These are phyloP conservation scores for Xanthoconium purpureum DNA, from an alignment of 768 basidiomycete genomes.

Conservation along the genomic window DNA sequence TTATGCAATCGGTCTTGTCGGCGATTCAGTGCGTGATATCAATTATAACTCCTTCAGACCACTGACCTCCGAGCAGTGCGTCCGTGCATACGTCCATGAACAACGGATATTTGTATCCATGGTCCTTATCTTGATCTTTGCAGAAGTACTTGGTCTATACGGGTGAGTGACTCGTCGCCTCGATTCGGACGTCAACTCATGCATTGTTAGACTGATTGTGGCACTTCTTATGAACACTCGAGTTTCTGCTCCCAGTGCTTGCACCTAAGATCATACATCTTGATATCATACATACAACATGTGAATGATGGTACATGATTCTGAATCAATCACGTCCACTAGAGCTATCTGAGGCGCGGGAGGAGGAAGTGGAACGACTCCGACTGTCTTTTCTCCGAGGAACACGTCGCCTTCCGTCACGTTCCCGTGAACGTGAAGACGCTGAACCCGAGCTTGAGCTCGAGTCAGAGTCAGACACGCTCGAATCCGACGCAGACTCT, in stretches of 20 bases:
- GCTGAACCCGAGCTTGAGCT: constrained; percentile 43
- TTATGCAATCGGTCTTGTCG: constrained; percentile 91
- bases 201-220: constrained; percentile 62
- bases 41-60: background rate
- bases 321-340: constrained; percentile 15
- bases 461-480: constrained; percentile 41
- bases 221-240: constrained; percentile 89
- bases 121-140: constrained; percentile 94
- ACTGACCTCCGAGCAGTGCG: constrained; percentile 53
- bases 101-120: constrained; percentile 90
- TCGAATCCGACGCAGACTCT: constrained; percentile 38
- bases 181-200: background rate
- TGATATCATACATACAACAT: constrained; percentile 13
- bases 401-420: constrained; percentile 39
- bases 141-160: constrained; percentile 87
- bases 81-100: constrained; percentile 88
- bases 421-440: constrained; percentile 44
- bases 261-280: constrained; percentile 13
- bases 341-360: constrained; percentile 17
- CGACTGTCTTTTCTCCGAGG: constrained; percentile 25
- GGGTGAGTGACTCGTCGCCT: constrained; percentile 47
- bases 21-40: constrained; percentile 72
- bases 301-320: constrained; percentile 5
- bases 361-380: constrained; percentile 22
- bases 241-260: constrained; percentile 43